Conservation (phyloP, 2,329 filamentous ascomycete species). For the Colletotrichum cereale region DNA sequence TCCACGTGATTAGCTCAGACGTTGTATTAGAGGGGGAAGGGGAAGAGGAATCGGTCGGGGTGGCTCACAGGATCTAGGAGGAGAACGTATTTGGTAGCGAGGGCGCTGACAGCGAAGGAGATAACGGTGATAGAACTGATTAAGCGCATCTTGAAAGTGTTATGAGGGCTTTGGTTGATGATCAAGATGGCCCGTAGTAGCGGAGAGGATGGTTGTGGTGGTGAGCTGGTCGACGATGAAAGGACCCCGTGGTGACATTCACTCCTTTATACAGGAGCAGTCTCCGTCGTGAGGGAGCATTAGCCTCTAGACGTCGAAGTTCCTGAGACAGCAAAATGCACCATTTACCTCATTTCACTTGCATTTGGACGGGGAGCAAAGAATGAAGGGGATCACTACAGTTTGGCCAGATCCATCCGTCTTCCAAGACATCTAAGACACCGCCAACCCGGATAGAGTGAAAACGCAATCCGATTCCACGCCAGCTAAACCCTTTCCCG, state of each 20-base stretch:
- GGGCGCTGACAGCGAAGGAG: not conserved
- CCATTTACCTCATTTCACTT: not conserved
- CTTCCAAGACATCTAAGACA: not conserved
- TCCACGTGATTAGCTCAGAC: not conserved
- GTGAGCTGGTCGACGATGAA: not conserved
- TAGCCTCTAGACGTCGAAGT: not conserved
- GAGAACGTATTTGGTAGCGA: slow-evolving; percentile 25
- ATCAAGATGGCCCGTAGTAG: not conserved
- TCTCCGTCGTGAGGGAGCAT: not conserved
- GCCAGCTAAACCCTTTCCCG: not conserved
- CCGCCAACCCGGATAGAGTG: not conserved
- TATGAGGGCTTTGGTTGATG: not conserved
- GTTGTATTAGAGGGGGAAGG: too few relatives aligned
- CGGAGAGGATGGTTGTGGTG: not conserved
- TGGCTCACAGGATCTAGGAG: slow-evolving; percentile 21
- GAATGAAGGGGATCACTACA: slow-evolving; percentile 1
- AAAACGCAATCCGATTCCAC: not conserved
- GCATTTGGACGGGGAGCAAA: not conserved
- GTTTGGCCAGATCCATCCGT: not conserved
- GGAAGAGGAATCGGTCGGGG: not conserved
- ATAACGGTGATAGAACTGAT: not conserved
- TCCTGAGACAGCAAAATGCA: not conserved
- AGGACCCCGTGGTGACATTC: not conserved
- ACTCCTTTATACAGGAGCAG: not conserved
- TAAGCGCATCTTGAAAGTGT: not conserved